phyloP scores from a whole-genome alignment of 192 early-diverging fungal genomes.

The Coemansia sp. region DNA sequence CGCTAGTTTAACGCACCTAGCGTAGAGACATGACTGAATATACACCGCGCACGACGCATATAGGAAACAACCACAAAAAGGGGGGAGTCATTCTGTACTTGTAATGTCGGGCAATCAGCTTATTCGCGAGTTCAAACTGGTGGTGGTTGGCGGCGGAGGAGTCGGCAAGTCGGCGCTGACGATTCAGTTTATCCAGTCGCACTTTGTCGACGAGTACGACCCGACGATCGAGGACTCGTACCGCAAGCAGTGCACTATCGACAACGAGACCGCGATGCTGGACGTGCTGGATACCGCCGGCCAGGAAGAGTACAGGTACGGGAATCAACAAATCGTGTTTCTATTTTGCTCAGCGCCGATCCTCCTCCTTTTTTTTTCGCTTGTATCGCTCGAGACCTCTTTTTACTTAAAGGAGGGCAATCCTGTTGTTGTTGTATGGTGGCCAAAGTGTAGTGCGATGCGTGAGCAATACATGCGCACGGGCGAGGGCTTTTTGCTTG shows the following conservation, averaged over 20 bases:
- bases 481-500: constrained; percentile 91
- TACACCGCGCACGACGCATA: too few relatives aligned
- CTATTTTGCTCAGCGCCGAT: background rate
- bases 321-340: too few relatives aligned
- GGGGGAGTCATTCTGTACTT: background rate
- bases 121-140: constrained; percentile 67
- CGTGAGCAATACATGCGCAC: constrained; percentile 96
- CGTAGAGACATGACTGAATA: too few relatives aligned
- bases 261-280: constrained; percentile 79
- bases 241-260: constrained; percentile 91
- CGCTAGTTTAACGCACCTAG: too few relatives aligned
- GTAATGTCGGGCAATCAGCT: constrained; percentile 51
- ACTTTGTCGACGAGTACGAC: constrained; percentile 90
- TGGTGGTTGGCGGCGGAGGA: constrained; percentile 80
- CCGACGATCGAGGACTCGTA: constrained; percentile 99
- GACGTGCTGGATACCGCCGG: constrained; percentile 96
- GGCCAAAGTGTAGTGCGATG: constrained; percentile 58
- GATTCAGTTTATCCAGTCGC: constrained; percentile 75
- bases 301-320: constrained; percentile 84
- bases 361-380: background rate
- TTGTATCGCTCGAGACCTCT: background rate
- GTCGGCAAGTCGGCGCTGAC: constrained; percentile 81
- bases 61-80: background rate
- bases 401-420: background rate
- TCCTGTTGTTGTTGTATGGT: constrained; percentile 3